Percentiles rank a stretch among this genome's conserved stretches.
Conservation (phyloP, 352 stramenopile genomes). For the Phytophthora macrochlamydospora region DNA sequence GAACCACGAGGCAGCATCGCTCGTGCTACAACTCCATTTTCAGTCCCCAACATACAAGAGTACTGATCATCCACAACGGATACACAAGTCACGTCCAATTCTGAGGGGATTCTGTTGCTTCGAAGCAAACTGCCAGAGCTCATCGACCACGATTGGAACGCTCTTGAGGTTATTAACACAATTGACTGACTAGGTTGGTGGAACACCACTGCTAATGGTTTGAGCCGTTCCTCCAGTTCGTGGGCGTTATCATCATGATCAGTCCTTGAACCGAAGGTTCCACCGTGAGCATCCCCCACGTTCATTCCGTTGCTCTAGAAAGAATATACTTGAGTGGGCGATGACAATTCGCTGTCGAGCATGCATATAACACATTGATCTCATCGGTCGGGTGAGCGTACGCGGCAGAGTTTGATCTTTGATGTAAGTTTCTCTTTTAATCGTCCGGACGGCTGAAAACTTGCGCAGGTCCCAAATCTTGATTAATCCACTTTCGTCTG, state of each 20-base stretch:
- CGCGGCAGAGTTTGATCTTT: slow-evolving; percentile 21
- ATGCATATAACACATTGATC: slow-evolving; percentile 48
- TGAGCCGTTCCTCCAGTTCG: slow-evolving; percentile 34
- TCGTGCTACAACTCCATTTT: slow-evolving; percentile 43
- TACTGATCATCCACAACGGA: slow-evolving; percentile 40
- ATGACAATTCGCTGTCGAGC: slow-evolving; percentile 49
- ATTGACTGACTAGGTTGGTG: slow-evolving; percentile 32
- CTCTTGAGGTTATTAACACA: slow-evolving; percentile 34
- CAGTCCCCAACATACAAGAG: slow-evolving; percentile 51
- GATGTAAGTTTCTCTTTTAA: slow-evolving; percentile 38
- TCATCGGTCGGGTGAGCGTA: slow-evolving; percentile 30
- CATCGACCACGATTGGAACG: slow-evolving; percentile 37
- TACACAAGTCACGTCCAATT: slow-evolving; percentile 37
- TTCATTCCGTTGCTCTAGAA: slow-evolving; percentile 42
- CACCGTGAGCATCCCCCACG: no score
- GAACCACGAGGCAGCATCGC: slow-evolving; percentile 40
- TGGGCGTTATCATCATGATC: background rate
- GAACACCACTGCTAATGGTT: slow-evolving; percentile 41
- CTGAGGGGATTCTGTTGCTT: slow-evolving; percentile 22
- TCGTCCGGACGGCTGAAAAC: slow-evolving; percentile 41
- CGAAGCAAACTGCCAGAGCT: slow-evolving; percentile 27
- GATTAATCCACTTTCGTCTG: slow-evolving; percentile 52
- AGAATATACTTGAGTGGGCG: slow-evolving; percentile 58
- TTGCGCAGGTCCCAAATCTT: slow-evolving; percentile 63
- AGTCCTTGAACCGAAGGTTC: no score